Conservation (phyloP, 495 filamentous ascomycete species). For the Talaromyces stipitatus region DNA sequence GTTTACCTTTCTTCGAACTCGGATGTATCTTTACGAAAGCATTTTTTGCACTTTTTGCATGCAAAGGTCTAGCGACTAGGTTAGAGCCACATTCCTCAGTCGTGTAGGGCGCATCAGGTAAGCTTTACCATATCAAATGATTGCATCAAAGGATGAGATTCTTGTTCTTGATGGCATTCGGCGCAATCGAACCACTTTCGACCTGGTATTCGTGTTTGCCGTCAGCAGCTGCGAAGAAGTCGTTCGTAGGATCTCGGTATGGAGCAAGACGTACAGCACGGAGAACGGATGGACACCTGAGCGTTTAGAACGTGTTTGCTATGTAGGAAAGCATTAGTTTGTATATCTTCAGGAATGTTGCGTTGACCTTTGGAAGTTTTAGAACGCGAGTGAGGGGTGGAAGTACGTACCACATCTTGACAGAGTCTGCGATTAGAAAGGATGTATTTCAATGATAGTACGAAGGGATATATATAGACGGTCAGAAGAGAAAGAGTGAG, state of each 20-base stretch:
- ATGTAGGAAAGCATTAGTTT: slow-evolving; percentile 3
- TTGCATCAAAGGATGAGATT: slow-evolving; percentile 68
- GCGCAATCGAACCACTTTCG: slow-evolving; percentile 98
- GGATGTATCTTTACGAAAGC: slow-evolving; percentile 84
- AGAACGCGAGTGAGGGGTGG: neutral
- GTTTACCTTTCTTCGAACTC: slow-evolving; percentile 87
- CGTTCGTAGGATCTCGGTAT: neutral
- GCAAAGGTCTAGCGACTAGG: slow-evolving; percentile 52
- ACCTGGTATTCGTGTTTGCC: slow-evolving; percentile 39
- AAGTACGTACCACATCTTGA: slow-evolving; percentile 1
- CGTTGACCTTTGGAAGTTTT: neutral
- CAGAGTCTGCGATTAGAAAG: too few relatives aligned
- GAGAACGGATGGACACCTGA: slow-evolving; percentile 89
- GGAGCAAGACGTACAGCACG: slow-evolving; percentile 66
- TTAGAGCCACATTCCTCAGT: neutral
- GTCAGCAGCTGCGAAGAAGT: neutral
- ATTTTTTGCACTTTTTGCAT: slow-evolving; percentile 98
- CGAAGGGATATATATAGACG: too few relatives aligned
- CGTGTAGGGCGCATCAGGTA: neutral
- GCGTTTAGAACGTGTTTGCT: slow-evolving; percentile 98
- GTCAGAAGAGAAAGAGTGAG: too few relatives aligned
- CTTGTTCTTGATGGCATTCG: slow-evolving; percentile 82
- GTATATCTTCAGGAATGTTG: neutral
- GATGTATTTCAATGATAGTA: neutral
- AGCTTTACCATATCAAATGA: slow-evolving; percentile 65